These are phyloP conservation scores for Eutrema japonicum DNA, from an alignment of 345 rosid genomes.

Conservation along the genomic window DNA sequence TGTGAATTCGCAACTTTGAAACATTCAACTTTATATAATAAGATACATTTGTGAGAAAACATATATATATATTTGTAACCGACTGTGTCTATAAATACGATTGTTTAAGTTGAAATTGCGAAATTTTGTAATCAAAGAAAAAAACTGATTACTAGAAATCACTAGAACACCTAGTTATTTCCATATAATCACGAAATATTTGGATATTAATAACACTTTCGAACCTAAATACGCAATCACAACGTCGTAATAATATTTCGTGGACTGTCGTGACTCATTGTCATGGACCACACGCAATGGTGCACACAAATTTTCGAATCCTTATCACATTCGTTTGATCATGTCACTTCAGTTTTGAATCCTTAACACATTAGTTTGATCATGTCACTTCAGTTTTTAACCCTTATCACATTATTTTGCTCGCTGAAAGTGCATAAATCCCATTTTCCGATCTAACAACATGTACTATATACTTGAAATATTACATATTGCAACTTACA, in stretches of 20 bases:
- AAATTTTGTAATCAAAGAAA: neutral
- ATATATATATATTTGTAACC: neutral
- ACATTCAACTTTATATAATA: too few species aligned
- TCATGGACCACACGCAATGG: conserved; percentile 38
- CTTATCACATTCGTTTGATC: neutral
- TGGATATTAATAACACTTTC: neutral
- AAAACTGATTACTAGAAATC: neutral
- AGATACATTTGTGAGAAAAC: too few species aligned
- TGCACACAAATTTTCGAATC: conserved; percentile 25
- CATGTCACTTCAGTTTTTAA: neutral
- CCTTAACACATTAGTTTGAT: conserved; percentile 23
- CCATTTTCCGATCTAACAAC: neutral
- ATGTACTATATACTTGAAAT: neutral
- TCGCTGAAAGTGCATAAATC: conserved; percentile 7
- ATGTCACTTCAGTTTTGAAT: neutral
- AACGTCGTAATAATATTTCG: neutral
- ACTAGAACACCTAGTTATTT: neutral
- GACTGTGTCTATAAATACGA: too few species aligned
- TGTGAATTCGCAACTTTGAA: too few species aligned
- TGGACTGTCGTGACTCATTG: conserved; percentile 18
- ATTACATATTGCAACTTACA: conserved; percentile 1
- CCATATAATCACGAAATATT: neutral
- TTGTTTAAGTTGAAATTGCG: neutral
- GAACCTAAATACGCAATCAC: neutral
- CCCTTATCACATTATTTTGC: conserved; percentile 19